phyloP scores from a whole-genome alignment of 2,329 filamentous ascomycete species.

The Bipolaris gigantea region DNA sequence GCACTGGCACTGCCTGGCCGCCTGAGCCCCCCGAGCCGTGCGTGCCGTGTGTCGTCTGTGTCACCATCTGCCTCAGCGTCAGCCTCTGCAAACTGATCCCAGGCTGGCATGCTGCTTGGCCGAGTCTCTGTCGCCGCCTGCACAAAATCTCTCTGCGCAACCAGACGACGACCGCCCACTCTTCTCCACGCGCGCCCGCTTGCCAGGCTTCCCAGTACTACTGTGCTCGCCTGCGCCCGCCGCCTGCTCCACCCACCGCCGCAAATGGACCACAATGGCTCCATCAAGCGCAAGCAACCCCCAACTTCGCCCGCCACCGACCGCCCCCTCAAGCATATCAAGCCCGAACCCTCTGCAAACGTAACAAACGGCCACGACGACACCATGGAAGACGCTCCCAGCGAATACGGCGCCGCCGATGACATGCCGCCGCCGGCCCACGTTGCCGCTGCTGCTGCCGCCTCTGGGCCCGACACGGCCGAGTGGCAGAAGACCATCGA shows the following conservation, averaged over 20 bases:
- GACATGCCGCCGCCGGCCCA: constrained; percentile 34
- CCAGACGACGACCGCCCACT: constrained; percentile 8
- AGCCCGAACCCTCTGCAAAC: constrained; percentile 50
- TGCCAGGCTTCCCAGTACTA: constrained; percentile 1
- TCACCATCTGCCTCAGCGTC: too few species aligned
- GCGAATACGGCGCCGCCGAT: constrained; percentile 48
- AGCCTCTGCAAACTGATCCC: too few species aligned
- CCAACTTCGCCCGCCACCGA: constrained; percentile 51
- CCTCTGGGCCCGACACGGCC: constrained; percentile 64
- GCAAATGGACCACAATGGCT: constrained; percentile 55
- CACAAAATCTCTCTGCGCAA: constrained; percentile 32
- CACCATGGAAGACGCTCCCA: constrained; percentile 38
- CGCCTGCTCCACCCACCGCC: constrained; percentile 10
- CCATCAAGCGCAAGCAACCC: constrained; percentile 60
- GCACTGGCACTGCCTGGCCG: constrained; percentile 6
- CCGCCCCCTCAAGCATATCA: constrained; percentile 59
- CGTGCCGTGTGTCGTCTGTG: too few species aligned
- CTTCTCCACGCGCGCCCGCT: constrained; percentile 2
- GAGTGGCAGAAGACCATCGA: constrained; percentile 98
- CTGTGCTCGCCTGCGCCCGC: constrained; percentile 12
- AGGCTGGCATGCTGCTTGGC: constrained; percentile 35
- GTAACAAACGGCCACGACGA: constrained; percentile 36
- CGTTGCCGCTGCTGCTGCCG: constrained; percentile 46
- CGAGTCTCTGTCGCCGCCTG: constrained; percentile 33
- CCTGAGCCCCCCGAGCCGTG: background rate